Base-by-base conservation (phyloP, 352 stramenopile genomes). In the Achlya hypogyna region DNA sequence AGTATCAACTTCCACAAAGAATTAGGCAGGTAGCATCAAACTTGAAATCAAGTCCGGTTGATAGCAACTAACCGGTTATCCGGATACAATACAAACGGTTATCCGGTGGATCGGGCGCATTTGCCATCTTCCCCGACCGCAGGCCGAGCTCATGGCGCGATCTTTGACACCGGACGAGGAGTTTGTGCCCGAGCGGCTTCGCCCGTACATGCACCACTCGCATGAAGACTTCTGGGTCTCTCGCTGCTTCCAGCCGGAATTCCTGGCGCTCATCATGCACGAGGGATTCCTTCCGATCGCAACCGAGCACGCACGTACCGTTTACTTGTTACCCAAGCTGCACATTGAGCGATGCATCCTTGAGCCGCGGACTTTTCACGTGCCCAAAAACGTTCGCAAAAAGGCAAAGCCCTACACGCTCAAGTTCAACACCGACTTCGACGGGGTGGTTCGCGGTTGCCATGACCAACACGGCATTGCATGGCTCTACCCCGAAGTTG, bases 201-300 rank as follows among this genome's bases (percentile, higher is more conserved):
- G 72, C 38, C 77, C 73, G 38, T 90, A 93, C 63, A 87, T 98
- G 10, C 82, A 86, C 70, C 91, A 96, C 69, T 96, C 93, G 67
- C 86, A 96, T 67, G 89, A 95, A 43, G 93, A 98, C 65, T 98
- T 98, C 69, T 98, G 95, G 71, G 79, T 96, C 38, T 94, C 88
- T 49, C 84, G 75, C 20, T 87, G 85, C 65, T 97, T 97, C 70
- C 82, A 98, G 40, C 81, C 86, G 20, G 59, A 90, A 71, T 71
- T 98, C 45, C 74, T 98, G 29, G 81, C 77, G 49, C 88, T 97
- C 70, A 77, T 98, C 53, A 98, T 98, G 88, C 88, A 79, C 62
- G 88, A 97, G 70, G 93, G 93, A n/a, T 98, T 98, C 64, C 75
- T 98, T 62, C 93, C 93, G 31, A 98, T 98, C 67, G 93, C 93